phyloP scores from a whole-genome alignment of 164 flowering plant species.

The Magnolia kwangsiensis region DNA sequence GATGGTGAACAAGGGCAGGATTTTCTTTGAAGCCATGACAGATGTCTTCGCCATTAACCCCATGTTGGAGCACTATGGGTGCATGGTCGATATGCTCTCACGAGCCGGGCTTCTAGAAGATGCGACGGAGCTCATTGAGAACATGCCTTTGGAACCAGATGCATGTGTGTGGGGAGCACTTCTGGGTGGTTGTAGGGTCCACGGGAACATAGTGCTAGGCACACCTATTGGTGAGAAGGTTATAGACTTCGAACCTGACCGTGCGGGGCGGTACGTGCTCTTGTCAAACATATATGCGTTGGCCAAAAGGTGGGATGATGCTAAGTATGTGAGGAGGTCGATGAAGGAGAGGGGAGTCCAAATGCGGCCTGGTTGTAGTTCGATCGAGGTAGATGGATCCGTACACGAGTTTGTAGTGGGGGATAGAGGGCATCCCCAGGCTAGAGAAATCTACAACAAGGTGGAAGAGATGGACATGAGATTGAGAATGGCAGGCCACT shows the following conservation, averaged over 20 bases:
- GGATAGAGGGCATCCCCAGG: constrained; percentile 55
- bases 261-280: constrained; percentile 12
- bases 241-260: constrained; percentile 5
- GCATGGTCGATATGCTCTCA: constrained; percentile 13
- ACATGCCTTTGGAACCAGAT: constrained; percentile 14
- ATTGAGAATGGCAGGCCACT: constrained; percentile 6
- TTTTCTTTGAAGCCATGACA: constrained; percentile 3
- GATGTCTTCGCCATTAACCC: neutral
- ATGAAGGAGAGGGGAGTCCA: constrained; percentile 8
- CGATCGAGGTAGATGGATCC: constrained; percentile 11
- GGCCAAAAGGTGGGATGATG: constrained; percentile 8
- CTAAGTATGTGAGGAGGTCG: constrained; percentile 6
- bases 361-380: constrained; percentile 8
- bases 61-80: constrained; percentile 8
- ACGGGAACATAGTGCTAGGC: constrained; percentile 4
- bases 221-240: neutral
- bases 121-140: neutral
- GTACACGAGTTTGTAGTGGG: constrained; percentile 67
- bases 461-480: constrained; percentile 23
- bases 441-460: constrained; percentile 52
- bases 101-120: constrained; percentile 12
- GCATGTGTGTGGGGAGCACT: constrained; percentile 13
- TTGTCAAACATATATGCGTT: constrained; percentile 9
- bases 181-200: constrained; percentile 13
- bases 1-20: constrained; percentile 6